These are phyloP conservation scores for Seiridium cupressi DNA, from an alignment of 2,329 filamentous ascomycete species.

Conservation along the genomic window DNA sequence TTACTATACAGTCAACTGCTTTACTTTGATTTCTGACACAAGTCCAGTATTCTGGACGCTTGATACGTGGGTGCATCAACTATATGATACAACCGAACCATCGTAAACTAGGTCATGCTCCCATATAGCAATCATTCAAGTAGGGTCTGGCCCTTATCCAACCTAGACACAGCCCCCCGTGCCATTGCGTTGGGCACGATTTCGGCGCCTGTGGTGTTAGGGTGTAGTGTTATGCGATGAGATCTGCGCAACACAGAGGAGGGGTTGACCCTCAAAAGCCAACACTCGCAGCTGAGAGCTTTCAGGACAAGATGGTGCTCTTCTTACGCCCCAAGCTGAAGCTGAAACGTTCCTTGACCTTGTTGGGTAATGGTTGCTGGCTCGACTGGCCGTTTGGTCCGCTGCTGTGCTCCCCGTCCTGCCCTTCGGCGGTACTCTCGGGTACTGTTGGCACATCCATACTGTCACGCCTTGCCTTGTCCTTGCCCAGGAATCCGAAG, in stretches of 20 bases:
- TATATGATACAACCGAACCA: background rate
- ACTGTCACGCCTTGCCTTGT: constrained; percentile 38
- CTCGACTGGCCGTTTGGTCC: constrained; percentile 4
- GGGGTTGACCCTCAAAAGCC: background rate
- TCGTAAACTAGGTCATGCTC: background rate
- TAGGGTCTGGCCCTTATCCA: background rate
- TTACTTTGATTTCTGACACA: background rate
- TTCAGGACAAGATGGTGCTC: constrained; percentile 47
- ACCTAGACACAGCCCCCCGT: background rate
- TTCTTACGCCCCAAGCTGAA: constrained; percentile 70
- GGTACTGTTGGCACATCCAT: constrained; percentile 20
- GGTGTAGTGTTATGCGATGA: no score
- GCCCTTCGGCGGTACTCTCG: constrained; percentile 17
- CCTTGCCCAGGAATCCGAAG: constrained; percentile 63
- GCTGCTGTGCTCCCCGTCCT: constrained; percentile 24
- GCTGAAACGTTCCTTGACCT: constrained; percentile 62
- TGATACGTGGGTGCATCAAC: background rate
- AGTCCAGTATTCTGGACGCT: background rate
- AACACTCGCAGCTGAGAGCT: background rate
- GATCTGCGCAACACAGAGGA: background rate
- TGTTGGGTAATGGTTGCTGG: constrained; percentile 14
- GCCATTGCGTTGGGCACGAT: no score
- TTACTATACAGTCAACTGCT: background rate
- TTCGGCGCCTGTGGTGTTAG: no score
- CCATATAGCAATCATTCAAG: background rate